phyloP scores from a whole-genome alignment of 2,329 filamentous ascomycete genomes.

The Penicillium sp. region DNA sequence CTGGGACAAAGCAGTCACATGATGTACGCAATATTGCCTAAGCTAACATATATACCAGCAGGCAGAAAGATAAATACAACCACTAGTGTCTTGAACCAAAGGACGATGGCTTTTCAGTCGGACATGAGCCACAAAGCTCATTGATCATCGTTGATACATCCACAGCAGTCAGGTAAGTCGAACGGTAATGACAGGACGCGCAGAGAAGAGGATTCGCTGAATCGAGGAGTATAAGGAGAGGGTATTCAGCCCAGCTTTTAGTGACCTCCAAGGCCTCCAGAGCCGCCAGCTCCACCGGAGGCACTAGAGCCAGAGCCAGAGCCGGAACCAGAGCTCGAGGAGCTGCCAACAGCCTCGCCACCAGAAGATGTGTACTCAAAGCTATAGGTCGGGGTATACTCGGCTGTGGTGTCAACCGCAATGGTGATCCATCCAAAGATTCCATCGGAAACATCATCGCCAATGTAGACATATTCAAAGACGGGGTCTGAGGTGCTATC shows the following conservation, averaged over 20 bases:
- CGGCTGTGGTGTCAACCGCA: constrained; percentile 10
- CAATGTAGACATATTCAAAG: constrained; percentile 56
- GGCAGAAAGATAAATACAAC: too few species aligned
- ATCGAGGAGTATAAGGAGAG: neutral
- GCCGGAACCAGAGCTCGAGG: neutral
- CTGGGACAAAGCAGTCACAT: too few species aligned
- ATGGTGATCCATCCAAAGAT: constrained; percentile 13
- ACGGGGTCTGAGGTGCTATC: constrained; percentile 56
- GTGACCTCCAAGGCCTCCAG: neutral
- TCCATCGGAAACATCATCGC: constrained; percentile 51
- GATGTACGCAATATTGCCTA: too few species aligned
- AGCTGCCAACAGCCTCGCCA: constrained; percentile 4
- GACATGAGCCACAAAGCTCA: too few species aligned
- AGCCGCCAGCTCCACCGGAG: neutral
- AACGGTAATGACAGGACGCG: neutral
- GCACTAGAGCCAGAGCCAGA: neutral
- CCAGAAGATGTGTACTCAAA: constrained; percentile 10
- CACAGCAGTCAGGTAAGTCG: neutral
- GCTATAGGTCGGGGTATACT: constrained; percentile 9
- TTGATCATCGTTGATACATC: too few species aligned
- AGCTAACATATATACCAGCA: too few species aligned
- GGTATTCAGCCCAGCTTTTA: neutral
- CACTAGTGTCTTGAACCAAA: neutral
- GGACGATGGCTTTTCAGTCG: neutral
- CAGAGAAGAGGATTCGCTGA: neutral